Evolutionary conservation across 2,329 filamentous ascomycete species (phyloP).

Genomic region (Ceratocystis lukuohia): DNA sequence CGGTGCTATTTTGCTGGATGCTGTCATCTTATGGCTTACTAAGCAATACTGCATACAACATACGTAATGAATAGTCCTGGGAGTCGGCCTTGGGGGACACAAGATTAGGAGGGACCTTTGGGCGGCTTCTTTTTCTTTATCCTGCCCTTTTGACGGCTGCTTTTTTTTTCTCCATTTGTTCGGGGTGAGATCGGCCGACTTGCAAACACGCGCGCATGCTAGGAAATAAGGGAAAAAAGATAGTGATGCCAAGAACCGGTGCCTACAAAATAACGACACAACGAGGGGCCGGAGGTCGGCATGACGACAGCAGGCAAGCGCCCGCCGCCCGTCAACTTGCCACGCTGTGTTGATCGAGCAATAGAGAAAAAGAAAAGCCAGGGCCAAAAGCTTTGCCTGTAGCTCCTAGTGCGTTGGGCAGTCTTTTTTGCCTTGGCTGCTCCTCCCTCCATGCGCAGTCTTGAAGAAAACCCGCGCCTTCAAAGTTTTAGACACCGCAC

Average conservation of each 20-base stretch:
- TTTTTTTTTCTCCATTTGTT: background rate
- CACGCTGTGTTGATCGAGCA: too few relatives aligned
- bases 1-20: background rate
- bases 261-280: background rate
- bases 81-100: background rate
- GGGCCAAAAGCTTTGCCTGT: too few relatives aligned
- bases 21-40: too few relatives aligned
- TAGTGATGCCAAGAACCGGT: background rate
- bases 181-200: background rate
- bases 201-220: background rate
- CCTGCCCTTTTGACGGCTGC: background rate
- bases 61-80: background rate
- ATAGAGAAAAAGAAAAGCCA: too few relatives aligned
- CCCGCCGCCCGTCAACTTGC: too few relatives aligned
- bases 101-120: background rate
- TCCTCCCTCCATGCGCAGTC: too few relatives aligned
- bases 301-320: too few relatives aligned
- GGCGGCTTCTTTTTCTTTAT: background rate
- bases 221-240: background rate
- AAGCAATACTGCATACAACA: background rate
- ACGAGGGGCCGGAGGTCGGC: background rate
- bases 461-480: too few relatives aligned
- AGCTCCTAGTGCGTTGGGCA: too few relatives aligned
- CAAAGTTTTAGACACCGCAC: too few relatives aligned
- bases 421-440: too few relatives aligned